Evolutionary conservation across 1,284 basidiomycete species (phyloP), one percentile per base, ranked within the genome.

Genomic region (Sporisorium graminicola): DNA sequence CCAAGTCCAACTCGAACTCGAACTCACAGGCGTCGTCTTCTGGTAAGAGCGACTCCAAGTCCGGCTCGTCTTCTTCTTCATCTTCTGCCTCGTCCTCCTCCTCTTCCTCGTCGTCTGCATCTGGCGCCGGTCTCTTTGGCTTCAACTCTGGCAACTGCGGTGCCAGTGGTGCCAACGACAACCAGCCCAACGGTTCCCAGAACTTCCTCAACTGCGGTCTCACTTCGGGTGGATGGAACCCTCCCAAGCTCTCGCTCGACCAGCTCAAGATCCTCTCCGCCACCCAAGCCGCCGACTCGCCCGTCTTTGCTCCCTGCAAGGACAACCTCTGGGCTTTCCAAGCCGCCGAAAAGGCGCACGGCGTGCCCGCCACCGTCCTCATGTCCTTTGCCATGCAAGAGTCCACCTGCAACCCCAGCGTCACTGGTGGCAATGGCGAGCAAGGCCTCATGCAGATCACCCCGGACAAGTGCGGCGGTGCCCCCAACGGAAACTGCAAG

Each of bases 371-470:
- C 31, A 68, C 72, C 27, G 56, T 82, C 18, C 68, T 82, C 54
- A 80, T 80, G 78, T 67, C 74, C 29, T 77, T 82, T 47, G 79
- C 77, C 52, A 77, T 82, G 73, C 80, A 82, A 51, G 80, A 82
- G 47, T 79, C 76, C 10, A 74, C 76, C 24, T 82, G 80, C 67
- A 81, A 81, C 49, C 70, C 78, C 29, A 31, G 35, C 29, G 66
- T 33, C 54, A 81, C 67, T 9, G 80, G 80, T 22, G 69, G 66
- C 47, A 80, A 81, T 37, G 80, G 80, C 14, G 80, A 80, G 62
- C 65, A 79, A 37, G 80, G 80, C 24, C 65, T 82, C 24, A 82
- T 82, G 80, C 80, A 82, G 67, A 78, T 82, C 71, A 82, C 80
- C 26, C 72, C 60, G 1, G 80, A 80, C 63, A 82, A 80, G 71